Conservation (phyloP, 345 rosid genomes). For the Eucalyptus tenuipes region DNA sequence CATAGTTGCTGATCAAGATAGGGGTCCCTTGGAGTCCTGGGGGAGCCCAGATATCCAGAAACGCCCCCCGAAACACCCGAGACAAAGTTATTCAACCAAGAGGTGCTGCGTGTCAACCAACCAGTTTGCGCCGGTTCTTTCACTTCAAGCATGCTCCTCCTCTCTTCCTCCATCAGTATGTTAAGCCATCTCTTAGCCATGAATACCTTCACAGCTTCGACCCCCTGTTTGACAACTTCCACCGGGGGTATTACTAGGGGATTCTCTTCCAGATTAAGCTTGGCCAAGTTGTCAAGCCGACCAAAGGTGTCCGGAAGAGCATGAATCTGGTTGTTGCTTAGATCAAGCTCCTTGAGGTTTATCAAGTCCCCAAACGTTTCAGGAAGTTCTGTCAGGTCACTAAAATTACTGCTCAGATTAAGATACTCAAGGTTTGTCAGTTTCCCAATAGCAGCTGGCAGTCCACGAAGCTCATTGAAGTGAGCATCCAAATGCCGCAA, state of each 20-base stretch:
- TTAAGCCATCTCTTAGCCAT: constrained; percentile 76
- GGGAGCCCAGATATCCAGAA: constrained; percentile 30
- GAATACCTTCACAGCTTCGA: constrained; percentile 54
- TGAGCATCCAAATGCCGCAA: constrained; percentile 61
- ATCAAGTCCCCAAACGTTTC: constrained; percentile 63
- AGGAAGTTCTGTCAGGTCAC: constrained; percentile 67
- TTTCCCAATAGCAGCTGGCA: constrained; percentile 51
- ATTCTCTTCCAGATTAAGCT: constrained; percentile 62
- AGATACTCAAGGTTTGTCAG: constrained; percentile 65
- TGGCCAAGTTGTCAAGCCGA: constrained; percentile 53
- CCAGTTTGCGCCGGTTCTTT: constrained; percentile 39
- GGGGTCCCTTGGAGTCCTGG: constrained; percentile 40
- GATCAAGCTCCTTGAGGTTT: constrained; percentile 74
- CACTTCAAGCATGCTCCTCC: constrained; percentile 28
- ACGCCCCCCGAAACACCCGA: constrained; percentile 27
- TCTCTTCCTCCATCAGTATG: constrained; percentile 63
- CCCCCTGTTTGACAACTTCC: constrained; percentile 54
- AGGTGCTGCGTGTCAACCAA: constrained; percentile 79
- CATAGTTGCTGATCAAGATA: constrained; percentile 71
- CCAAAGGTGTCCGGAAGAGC: constrained; percentile 83
- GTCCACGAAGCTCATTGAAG: constrained; percentile 68
- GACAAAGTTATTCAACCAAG: constrained; percentile 52
- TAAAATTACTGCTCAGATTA: constrained; percentile 66
- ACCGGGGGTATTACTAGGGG: constrained; percentile 61
- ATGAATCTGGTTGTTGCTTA: constrained; percentile 83